Evolutionary conservation across 495 filamentous ascomycete species (phyloP), one percentile per base, ranked within the genome.

Genomic region (Glutinoglossum americanum): DNA sequence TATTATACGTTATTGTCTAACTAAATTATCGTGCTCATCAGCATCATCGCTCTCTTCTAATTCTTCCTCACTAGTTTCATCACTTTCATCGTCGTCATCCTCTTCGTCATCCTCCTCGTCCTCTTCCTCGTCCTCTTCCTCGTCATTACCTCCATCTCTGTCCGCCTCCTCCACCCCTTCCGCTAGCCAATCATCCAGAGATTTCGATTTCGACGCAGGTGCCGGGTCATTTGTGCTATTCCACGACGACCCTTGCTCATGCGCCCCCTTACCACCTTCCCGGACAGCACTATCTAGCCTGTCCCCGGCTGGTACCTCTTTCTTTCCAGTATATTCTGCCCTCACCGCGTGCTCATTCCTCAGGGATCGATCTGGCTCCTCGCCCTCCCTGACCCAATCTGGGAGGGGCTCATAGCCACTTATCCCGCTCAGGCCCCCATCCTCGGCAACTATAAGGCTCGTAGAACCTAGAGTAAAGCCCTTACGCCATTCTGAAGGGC

Each of bases 141-240:
- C 74, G 1, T 76, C 75, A 17, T 76, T 76, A 0, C 67, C 66
- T 28, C 73, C 74, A 13, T 72, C 66, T 55, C 71, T 72, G 23
- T 69, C 69, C 41, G 74, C 73, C 33, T 65, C 70, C 35, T 72
- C 72, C 21, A 62, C 66, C 19, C 80, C 79, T 57, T 87, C 85
- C 25, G 75, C 83, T 57, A 96, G 72, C 87, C 92, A 97, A 66
- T 94, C 84, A 72, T 95, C 84, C 62, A 96, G 71, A 21, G 78
- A 83, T 77, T 89, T 94, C 64, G 70, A 64, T 73, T 78, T 60
- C 62, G 53, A 26, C 58, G 69, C 72, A 10, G 56, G 10, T 33
- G 48, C 25, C 8, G 54, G 10, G 21, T 45, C n/a, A 10, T 4
- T 10, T 1, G 41, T 17, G 25, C 15, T 9, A 19, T 15, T 9